Percentiles rank a stretch among this genome's conserved stretches.
Conservation (phyloP, 2,329 filamentous ascomycete species). For the Trichoderma afroharzianum region DNA sequence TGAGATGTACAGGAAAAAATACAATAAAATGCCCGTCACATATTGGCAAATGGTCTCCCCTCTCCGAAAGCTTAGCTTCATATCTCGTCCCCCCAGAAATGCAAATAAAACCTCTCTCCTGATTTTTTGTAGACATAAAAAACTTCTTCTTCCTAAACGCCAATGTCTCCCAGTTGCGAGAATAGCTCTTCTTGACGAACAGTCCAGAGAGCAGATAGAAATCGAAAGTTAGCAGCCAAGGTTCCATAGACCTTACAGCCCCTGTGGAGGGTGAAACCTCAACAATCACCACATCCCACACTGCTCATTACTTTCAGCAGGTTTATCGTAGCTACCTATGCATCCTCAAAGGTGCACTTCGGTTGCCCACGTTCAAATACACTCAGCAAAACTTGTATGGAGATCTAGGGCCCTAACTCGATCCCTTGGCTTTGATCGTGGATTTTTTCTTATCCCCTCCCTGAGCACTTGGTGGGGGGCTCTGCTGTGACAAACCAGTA, state of each 20-base stretch:
- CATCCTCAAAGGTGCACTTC: background rate
- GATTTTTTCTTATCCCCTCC: slow-evolving; percentile 14
- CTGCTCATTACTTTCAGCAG: background rate
- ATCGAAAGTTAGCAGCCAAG: background rate
- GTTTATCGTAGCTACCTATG: background rate
- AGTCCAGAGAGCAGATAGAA: background rate
- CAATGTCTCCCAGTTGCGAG: background rate
- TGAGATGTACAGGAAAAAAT: background rate
- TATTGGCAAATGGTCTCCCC: background rate
- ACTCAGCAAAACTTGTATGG: background rate
- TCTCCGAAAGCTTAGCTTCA: background rate
- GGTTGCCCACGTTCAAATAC: background rate
- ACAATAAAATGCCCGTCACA: background rate
- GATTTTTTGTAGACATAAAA: background rate
- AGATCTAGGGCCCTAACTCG: slow-evolving; percentile 1
- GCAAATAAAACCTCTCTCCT: background rate
- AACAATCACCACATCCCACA: background rate
- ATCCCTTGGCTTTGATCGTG: background rate
- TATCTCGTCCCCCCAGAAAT: background rate
- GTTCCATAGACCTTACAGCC: background rate
- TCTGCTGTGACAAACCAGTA: slow-evolving; percentile 19
- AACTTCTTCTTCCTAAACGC: slow-evolving; percentile 8
- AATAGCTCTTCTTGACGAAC: background rate
- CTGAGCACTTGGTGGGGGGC: slow-evolving; percentile 23
- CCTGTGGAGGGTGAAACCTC: background rate